phyloP scores from a whole-genome alignment of 176 grass and related monocot species.

The Guadua angustifolia region DNA sequence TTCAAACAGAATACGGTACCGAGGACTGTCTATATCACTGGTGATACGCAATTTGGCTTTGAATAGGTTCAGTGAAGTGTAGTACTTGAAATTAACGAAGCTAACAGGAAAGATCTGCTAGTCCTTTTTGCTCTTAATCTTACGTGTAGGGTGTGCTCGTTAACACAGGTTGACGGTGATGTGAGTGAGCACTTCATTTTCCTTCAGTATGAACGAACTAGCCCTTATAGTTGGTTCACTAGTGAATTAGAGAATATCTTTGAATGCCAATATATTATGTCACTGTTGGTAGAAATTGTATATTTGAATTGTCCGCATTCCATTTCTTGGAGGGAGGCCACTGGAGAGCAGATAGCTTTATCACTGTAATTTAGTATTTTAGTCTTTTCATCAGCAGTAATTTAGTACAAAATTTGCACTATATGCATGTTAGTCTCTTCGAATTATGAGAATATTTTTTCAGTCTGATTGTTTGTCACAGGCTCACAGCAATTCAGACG shows the following conservation, averaged over 20 bases:
- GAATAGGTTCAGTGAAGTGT: neutral
- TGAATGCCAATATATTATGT: neutral
- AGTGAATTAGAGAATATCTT: neutral
- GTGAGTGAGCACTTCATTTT: neutral
- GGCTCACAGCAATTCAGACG: neutral
- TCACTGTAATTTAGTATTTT: neutral
- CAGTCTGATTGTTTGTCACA: neutral
- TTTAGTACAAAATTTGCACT: conserved; percentile 13
- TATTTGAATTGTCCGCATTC: conserved; percentile 3
- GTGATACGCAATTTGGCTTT: neutral
- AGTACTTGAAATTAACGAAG: neutral
- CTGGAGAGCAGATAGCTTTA: neutral
- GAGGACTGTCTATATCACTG: neutral
- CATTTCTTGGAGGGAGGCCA: neutral
- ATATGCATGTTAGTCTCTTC: neutral
- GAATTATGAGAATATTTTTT: neutral
- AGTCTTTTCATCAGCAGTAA: neutral
- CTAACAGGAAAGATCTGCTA: neutral
- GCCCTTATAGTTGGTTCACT: neutral
- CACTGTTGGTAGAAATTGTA: neutral
- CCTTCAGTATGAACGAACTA: neutral
- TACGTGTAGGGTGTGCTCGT: neutral
- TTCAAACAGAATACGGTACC: neutral
- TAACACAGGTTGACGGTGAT: neutral
- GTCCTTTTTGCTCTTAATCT: neutral